Base-by-base conservation (phyloP, 2,329 filamentous ascomycete species). In the Pseudogymnoascus destructans region DNA sequence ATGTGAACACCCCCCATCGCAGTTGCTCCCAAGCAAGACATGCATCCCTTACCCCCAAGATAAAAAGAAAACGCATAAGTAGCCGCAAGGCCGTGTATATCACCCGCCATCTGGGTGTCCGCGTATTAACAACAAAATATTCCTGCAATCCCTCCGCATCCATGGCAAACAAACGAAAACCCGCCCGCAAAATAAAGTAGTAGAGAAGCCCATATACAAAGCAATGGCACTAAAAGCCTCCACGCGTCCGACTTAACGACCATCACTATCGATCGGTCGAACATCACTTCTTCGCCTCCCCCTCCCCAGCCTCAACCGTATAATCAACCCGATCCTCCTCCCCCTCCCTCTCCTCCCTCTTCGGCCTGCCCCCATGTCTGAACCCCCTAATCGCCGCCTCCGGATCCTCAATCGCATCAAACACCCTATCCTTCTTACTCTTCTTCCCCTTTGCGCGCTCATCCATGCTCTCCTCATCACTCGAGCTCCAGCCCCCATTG, bases 351-450 rank as follows among this genome's bases (percentile, higher is more conserved):
- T 38, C 54, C 54, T 38, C 54, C 27, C 33, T 38, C 54, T 36
- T 9, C 54, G 30, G 30, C 9, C 54, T 13, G 3, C 56, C 56
- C 1, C 33, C 21, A 23, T 56, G 55, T 23, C 57, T 58, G 2
- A 59, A 25, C 27, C 58, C 40, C 23, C 27, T 36, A 25, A 54
- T 40, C 21, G 57, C 59, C 3, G 13, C 23, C 3, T 67, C 66
- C 3, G 79, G 78, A 57, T 80, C 73, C 66, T 79, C 77, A 2
- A 81, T 52, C 0, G 76, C 71, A 3, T 79, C 77, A 63, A 73
- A 73, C 1, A 74, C 77, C 49, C 71, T 72, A 68, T 82, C 78
- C 63, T 72, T 76, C 68, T 78, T 79, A 61, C 75, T 80, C 71
- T 73, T 76, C 57, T 63, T 65, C 54, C 54, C 54, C 30, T 8